Percentiles rank a stretch among this genome's conserved stretches.
phyloP scores from a whole-genome alignment of 805 yeast species.

The Saturnispora besseyi region DNA sequence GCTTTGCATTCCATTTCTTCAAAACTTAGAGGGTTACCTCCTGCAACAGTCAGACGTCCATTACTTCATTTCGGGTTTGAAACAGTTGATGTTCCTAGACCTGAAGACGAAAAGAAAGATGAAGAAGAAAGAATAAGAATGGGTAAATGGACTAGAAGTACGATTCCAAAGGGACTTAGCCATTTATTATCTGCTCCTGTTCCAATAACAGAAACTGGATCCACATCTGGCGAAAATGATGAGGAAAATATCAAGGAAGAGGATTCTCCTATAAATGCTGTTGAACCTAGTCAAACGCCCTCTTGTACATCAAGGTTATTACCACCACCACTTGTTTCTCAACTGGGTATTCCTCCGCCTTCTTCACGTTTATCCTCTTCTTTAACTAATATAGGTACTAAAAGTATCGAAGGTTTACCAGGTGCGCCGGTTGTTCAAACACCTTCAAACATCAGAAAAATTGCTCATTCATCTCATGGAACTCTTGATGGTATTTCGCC shows the following conservation, averaged over 20 bases:
- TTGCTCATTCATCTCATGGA: background rate
- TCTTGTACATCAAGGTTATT: slow-evolving; percentile 6
- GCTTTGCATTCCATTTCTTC: background rate
- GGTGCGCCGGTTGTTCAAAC: background rate
- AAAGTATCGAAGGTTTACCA: background rate
- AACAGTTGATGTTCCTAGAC: slow-evolving; percentile 24
- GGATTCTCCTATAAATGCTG: background rate
- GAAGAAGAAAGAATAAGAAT: slow-evolving; percentile 41
- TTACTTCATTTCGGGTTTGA: slow-evolving; percentile 30
- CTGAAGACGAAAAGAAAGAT: slow-evolving; percentile 32
- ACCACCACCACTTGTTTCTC: slow-evolving; percentile 11
- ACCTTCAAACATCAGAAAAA: background rate
- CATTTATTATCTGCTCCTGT: slow-evolving; percentile 34
- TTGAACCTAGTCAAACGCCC: background rate
- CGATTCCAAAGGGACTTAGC: slow-evolving; percentile 46
- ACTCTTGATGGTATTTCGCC: background rate
- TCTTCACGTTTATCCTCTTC: slow-evolving; percentile 11
- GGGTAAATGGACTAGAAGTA: slow-evolving; percentile 41
- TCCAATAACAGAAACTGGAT: background rate
- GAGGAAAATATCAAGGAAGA: background rate
- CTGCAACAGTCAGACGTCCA: slow-evolving; percentile 44
- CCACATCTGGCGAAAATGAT: background rate
- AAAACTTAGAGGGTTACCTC: slow-evolving; percentile 41
- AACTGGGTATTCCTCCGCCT: slow-evolving; percentile 8
- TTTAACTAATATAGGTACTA: slow-evolving; percentile 1